These are phyloP conservation scores for Cryptosporidium ubiquitum DNA, from an alignment of 169 alveolate genomes.

Conservation along the genomic window DNA sequence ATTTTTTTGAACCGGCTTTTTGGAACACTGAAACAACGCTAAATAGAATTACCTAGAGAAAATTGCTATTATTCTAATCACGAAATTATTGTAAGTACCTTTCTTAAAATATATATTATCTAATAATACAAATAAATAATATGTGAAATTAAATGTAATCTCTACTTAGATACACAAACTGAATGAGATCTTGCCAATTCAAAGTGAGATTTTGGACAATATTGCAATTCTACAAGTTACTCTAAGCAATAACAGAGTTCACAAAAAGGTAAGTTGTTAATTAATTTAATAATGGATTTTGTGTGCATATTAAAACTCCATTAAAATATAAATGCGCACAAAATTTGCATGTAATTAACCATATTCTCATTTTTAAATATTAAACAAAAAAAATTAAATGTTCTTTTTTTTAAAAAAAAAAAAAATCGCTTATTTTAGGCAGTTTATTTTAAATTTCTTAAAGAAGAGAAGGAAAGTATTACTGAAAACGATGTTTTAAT, in stretches of 20 bases:
- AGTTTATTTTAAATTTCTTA: slow-evolving; percentile 42
- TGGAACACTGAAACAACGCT: background rate
- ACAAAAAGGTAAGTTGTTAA: slow-evolving; percentile 26
- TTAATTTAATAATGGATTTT: background rate
- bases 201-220: slow-evolving; percentile 48
- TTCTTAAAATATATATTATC: background rate
- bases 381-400: background rate
- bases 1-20: no score
- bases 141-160: background rate
- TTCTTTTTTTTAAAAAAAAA: background rate
- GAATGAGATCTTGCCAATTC: slow-evolving; percentile 6
- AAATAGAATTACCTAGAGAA: slow-evolving; percentile 50
- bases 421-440: background rate
- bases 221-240: slow-evolving; percentile 33
- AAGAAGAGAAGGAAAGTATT: slow-evolving; percentile 25
- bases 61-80: background rate
- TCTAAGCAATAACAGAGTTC: background rate
- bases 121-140: background rate
- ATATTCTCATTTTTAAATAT: background rate
- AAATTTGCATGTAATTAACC: background rate
- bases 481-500: slow-evolving; percentile 26
- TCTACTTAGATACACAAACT: background rate
- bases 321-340: background rate
- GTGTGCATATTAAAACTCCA: no score
- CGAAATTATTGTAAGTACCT: slow-evolving; percentile 44